Evolutionary conservation across 495 filamentous ascomycete genomes (phyloP).

Genomic region (Xylaria venustula): DNA sequence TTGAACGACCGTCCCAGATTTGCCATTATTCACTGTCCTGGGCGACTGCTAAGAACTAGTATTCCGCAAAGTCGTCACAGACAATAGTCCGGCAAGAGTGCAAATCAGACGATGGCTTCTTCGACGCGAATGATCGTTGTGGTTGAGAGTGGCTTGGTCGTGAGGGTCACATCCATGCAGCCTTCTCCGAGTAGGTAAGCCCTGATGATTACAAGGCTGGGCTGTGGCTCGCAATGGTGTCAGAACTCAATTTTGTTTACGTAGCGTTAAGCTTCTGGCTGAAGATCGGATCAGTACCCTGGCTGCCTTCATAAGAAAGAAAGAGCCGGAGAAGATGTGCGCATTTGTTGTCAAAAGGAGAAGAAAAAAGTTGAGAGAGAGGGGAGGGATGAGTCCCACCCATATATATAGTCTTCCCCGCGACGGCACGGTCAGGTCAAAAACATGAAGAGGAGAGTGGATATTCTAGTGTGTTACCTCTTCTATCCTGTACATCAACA

Average conservation of each 20-base stretch:
- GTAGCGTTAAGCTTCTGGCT: background rate
- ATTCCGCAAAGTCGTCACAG: background rate
- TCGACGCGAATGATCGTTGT: background rate
- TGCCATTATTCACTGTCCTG: slow-evolving; percentile 22
- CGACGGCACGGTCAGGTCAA: background rate
- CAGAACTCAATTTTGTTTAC: background rate
- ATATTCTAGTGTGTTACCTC: background rate
- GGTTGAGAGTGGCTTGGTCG: background rate
- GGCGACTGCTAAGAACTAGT: background rate
- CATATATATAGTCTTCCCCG: background rate
- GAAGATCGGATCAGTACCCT: background rate
- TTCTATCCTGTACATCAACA: background rate
- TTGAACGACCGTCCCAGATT: slow-evolving; percentile 37
- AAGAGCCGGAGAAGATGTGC: background rate
- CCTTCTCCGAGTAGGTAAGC: background rate
- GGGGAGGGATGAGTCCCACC: slow-evolving; percentile 1
- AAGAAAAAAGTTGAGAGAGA: background rate
- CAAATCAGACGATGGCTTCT: background rate
- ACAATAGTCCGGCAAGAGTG: background rate
- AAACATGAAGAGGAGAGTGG: background rate
- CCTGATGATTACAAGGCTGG: background rate
- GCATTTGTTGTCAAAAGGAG: background rate
- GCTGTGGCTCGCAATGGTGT: background rate
- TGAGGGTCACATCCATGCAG: background rate
- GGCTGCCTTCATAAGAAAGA: background rate